Base-by-base conservation (phyloP, 2,329 filamentous ascomycete species). In the Coniochaeta ligniaria region DNA sequence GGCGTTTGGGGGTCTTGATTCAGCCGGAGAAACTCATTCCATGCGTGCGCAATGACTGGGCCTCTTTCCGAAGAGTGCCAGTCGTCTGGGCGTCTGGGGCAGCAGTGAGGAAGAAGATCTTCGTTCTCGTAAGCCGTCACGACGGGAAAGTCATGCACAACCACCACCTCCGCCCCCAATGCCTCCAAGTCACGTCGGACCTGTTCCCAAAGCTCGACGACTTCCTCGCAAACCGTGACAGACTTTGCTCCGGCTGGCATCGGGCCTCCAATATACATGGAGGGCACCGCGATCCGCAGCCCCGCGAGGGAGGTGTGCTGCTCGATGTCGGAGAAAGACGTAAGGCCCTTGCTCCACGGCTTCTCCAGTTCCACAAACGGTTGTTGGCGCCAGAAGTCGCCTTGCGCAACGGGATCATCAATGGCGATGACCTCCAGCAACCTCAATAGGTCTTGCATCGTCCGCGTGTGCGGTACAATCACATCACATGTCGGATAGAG, bases 321-420 rank as follows among this genome's bases (percentile, higher is more conserved):
- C 1, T 67, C 41, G 2, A 58, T 17, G 7, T 24, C 20, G 31
- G 14, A 26, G 20, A 41, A 41, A 76, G 73, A 0, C 71, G 70
- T 2, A 71, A 64, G 6, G 70, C 64, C 12, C 69, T 67, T 0
- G 70, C 63, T 63, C 0, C 76, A 75, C 1, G 83, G 65, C 1
- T 70, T 47, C 0, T 33, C 31, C 1, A 84, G 66, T 1, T 70
- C 45, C 0, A 84, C 70, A 57, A 76, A 75, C 0, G 68, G 69
- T 60, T 86, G 83, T 17, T 78, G 73, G 4, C 80, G 73, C 77
- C 82, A 85, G 64, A 86, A 85, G 62, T 86, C 82, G 1, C 80
- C 77, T 4, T 63, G 59, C 0, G 71, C 71, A 3, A 72, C 69
- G 2, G 66, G 17, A 61, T 85, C 83, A 0, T 75, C 68, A 0